Percentiles rank a stretch among this genome's conserved stretches.
Conservation (phyloP, 805 yeast genomes). For the Pichia manshurica region DNA sequence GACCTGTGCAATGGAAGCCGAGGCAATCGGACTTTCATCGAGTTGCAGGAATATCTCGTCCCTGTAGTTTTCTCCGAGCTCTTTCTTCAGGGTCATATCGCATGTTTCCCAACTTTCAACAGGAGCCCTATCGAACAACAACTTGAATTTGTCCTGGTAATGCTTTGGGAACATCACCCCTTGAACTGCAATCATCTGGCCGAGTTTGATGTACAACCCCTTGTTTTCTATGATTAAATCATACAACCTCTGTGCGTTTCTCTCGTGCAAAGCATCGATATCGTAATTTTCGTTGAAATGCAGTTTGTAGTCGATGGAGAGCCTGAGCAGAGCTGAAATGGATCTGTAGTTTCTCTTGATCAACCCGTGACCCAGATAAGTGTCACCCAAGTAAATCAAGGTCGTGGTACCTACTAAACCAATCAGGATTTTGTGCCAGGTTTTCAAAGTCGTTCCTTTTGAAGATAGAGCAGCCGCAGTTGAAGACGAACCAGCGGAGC, state of each 20-base stretch:
- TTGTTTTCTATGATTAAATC: slow-evolving; percentile 41
- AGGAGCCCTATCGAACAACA: slow-evolving; percentile 67
- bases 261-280: slow-evolving; percentile 53
- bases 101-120: slow-evolving; percentile 44
- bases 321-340: slow-evolving; percentile 38
- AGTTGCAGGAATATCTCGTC: slow-evolving; percentile 36
- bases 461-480: not conserved
- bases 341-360: slow-evolving; percentile 49
- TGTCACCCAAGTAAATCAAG: slow-evolving; percentile 26
- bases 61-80: slow-evolving; percentile 40
- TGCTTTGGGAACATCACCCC: slow-evolving; percentile 61
- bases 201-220: slow-evolving; percentile 68
- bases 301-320: slow-evolving; percentile 58
- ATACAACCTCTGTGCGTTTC: slow-evolving; percentile 47
- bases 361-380: slow-evolving; percentile 42
- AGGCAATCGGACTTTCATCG: slow-evolving; percentile 58
- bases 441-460: not conserved
- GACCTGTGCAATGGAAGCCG: slow-evolving; percentile 73
- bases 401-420: slow-evolving; percentile 17
- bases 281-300: slow-evolving; percentile 41
- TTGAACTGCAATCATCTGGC: slow-evolving; percentile 77
- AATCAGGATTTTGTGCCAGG: slow-evolving; percentile 6
- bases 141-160: slow-evolving; percentile 50
- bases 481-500: not conserved
- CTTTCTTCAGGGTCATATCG: slow-evolving; percentile 35